Base-by-base conservation (phyloP, 2,329 filamentous ascomycete genomes). In the Didymella exigua region DNA sequence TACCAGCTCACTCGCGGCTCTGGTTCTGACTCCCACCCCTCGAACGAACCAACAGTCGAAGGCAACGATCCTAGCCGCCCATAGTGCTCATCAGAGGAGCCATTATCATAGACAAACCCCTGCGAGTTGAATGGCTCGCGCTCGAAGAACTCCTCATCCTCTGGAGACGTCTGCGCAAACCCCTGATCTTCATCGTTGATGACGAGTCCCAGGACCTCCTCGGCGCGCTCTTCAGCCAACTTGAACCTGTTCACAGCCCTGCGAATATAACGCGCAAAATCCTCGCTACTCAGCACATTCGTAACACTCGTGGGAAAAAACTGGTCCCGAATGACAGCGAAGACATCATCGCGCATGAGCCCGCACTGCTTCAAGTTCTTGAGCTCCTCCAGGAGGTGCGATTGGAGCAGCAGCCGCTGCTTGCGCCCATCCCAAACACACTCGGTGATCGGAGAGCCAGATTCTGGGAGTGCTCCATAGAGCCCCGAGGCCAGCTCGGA, bases 81-180 rank as follows among this genome's bases (percentile, higher is more conserved):
- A 11, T 37, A 54, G 19, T 13, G 10, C 1, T n/a, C 37, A 10
- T 40, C 27, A 31, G 48, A 10, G 18, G 26, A 34, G 34, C 51
- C n/a, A 9, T 27, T 16, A 7, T n/a, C 27, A 23, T 49, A 54
- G 27, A 36, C 40, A 19, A 33, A 49, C 4, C 21, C 21, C 16
- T 29, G 6, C 8, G 33, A 3, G 6, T 45, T 27, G 16, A 49
- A 41, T 2, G 33, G 19, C n/a, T 34, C 37, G 4, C 44, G 45
- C 5, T 49, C 33, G n/a, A 41, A 44, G 38, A 44, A 54, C 2
- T 23, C 5, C 14, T 44, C 38, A 18, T 54, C 51, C 4, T 54
- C 45, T 1, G 34, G 21, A 19, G 37, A 53, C 4, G 16, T 29
- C 36, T 53, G 29, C 30, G 9, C 11, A 6, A 47, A 49, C 5